These are phyloP conservation scores for Astrothelium macrocarpum DNA, from an alignment of 495 filamentous ascomycete genomes.

Conservation along the genomic window DNA sequence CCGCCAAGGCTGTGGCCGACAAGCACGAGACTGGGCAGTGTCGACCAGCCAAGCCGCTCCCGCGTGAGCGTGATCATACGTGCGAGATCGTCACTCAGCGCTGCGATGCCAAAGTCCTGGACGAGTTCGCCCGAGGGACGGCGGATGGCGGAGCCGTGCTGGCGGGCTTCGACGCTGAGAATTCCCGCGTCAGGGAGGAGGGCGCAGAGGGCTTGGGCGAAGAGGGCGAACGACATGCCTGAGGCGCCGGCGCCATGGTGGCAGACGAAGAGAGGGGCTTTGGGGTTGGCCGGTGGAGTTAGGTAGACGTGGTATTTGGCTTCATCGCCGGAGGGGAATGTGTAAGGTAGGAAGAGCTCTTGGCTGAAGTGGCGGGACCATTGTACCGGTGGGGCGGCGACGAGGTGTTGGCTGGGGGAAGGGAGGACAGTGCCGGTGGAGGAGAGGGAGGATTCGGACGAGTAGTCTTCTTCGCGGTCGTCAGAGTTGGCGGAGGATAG, in stretches of 20 bases:
- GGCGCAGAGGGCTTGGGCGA: conserved; percentile 66
- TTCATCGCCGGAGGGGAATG: conserved; percentile 16
- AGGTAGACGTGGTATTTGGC: conserved; percentile 80
- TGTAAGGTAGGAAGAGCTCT: conserved; percentile 60
- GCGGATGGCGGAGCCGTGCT: conserved; percentile 65
- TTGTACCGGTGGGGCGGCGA: conserved; percentile 36
- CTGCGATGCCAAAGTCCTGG: conserved; percentile 35
- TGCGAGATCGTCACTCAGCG: conserved; percentile 63
- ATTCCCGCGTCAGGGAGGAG: conserved; percentile 72
- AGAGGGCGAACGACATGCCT: conserved; percentile 75
- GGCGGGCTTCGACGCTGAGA: conserved; percentile 73
- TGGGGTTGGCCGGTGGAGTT: conserved; percentile 47
- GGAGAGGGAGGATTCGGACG: conserved; percentile 54
- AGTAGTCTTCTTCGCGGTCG: conserved; percentile 59
- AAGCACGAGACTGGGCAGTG: conserved; percentile 64
- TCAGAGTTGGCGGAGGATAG: background rate
- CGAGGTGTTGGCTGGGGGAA: conserved; percentile 52
- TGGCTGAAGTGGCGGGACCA: conserved; percentile 88
- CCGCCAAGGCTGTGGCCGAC: conserved; percentile 95
- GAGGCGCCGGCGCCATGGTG: conserved; percentile 90
- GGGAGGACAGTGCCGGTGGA: conserved; percentile 74
- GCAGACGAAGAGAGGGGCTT: conserved; percentile 72
- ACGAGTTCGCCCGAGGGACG: conserved; percentile 28
- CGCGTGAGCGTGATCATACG: conserved; percentile 57
- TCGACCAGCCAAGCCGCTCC: conserved; percentile 56